Base-by-base conservation (phyloP, 306 rosid species). In the Gastrolobium bilobum region DNA sequence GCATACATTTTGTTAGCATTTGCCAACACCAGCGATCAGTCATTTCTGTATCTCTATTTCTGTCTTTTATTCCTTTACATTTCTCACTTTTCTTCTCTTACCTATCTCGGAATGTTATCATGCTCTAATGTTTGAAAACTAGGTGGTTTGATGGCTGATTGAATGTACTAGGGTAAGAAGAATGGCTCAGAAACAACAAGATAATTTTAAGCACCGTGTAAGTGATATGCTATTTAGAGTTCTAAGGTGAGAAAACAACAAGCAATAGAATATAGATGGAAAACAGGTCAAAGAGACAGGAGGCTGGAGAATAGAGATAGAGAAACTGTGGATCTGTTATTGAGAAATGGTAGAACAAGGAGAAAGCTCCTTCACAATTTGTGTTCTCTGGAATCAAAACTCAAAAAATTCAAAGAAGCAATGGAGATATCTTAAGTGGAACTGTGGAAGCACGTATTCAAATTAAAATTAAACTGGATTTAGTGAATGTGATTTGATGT, bases 1-100 rank as follows among this genome's bases (percentile, higher is more conserved):
- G n/a, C 37, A 20, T 73, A 62, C 54, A 20, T 57, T 44, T 44
- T 30, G 53, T 73, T 73, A 54, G 69, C 68, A 72, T 72, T 80
- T 73, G 0, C 29, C 61, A 52, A 8, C 62, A 31, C 30, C 65
- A 34, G 51, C 46, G 59, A 20, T 5, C 42, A 10, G 50, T 1
- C 29, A 30, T 14, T 58, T 60, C n/a, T 26, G 0, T 46, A 20
- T 47, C 4, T 10, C 1, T n/a, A 2, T 20, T 50, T 47, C 37
- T 59, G 2, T 20, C 6, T 58, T 34, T 37, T 59, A 42, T 60
- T 50, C 35, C 11, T 50, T 58, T 33, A 20, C 58, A 29, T 68
- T 4, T 13, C 14, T 20, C 81, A 39, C 7, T 43, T 44, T 56
- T 69, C 59, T 43, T 78, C 40, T 51, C 3, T 31, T 14, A 6